These are phyloP conservation scores for Rhizophagus clarus DNA, from an alignment of 192 early-diverging fungal species.

Conservation along the genomic window DNA sequence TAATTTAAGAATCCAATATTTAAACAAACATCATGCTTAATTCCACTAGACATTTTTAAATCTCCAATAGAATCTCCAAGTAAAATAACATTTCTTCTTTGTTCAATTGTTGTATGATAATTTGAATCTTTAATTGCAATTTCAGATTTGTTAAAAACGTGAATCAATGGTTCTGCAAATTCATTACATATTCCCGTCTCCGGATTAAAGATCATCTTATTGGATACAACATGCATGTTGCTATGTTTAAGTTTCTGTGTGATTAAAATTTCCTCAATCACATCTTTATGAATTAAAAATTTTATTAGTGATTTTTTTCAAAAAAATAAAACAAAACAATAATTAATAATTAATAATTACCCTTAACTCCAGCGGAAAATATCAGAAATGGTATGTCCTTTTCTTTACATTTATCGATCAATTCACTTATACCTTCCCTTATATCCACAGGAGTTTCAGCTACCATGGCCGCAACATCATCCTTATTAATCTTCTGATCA, in stretches of 20 bases:
- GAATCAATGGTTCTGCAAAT: conserved; percentile 70
- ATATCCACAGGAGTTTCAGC: conserved; percentile 50
- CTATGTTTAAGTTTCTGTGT: conserved; percentile 40
- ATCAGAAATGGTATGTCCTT: conserved; percentile 62
- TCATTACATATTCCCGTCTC: conserved; percentile 51
- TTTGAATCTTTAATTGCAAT: conserved; percentile 49
- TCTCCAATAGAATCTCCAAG: conserved; percentile 76
- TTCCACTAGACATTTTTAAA: conserved; percentile 65
- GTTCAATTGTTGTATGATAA: conserved; percentile 46
- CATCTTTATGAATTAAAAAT: conserved; percentile 40
- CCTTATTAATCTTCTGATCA: conserved; percentile 47
- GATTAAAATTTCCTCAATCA: conserved; percentile 62
- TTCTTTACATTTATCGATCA: conserved; percentile 41
- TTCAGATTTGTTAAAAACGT: conserved; percentile 74
- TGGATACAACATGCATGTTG: conserved; percentile 74
- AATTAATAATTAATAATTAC: conserved; percentile 9
- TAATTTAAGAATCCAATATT: conserved; percentile 75
- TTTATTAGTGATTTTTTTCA: neutral
- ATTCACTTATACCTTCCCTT: conserved; percentile 44
- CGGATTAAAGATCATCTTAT: conserved; percentile 67
- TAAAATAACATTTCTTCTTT: conserved; percentile 63
- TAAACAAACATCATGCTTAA: conserved; percentile 57
- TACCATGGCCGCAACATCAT: conserved; percentile 57
- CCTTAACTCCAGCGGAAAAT: conserved; percentile 69
- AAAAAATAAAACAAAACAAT: neutral